Conservation (phyloP, 2,329 filamentous ascomycete species). For the Ophiostoma australiae region DNA sequence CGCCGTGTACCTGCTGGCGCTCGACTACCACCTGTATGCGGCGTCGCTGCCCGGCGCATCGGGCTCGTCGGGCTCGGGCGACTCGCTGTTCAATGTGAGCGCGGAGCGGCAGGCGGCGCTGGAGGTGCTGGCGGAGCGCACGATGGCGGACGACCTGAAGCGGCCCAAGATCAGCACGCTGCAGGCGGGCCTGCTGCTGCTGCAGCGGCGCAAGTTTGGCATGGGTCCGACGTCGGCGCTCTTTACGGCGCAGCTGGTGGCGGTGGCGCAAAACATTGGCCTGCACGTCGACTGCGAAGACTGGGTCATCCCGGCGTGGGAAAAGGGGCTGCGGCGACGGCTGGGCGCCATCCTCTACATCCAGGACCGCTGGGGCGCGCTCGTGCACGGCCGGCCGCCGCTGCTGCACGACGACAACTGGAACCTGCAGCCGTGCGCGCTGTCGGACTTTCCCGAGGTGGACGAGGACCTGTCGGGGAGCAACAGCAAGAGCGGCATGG, state of each 20-base stretch:
- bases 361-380: conserved; percentile 81
- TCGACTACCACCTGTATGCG: conserved; percentile 36
- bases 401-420: conserved; percentile 42
- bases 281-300: conserved; percentile 80
- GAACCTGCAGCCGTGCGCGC: conserved; percentile 42
- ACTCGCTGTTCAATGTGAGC: neutral
- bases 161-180: conserved; percentile 76
- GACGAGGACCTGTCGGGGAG: conserved; percentile 8
- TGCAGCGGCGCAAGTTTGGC: conserved; percentile 49
- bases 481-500: neutral
- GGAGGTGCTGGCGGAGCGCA: conserved; percentile 11
- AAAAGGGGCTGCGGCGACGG: conserved; percentile 75
- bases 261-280: conserved; percentile 78
- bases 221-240: conserved; percentile 77
- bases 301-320: conserved; percentile 86
- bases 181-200: conserved; percentile 69
- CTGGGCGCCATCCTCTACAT: conserved; percentile 89
- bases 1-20: conserved; percentile 76
- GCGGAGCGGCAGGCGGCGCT: conserved; percentile 13
- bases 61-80: neutral
- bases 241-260: conserved; percentile 79
- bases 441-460: conserved; percentile 31
- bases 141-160: conserved; percentile 58
- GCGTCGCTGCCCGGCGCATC: conserved; percentile 9
- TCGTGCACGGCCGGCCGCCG: conserved; percentile 65